A percentile compares a stretch with the other conserved stretches of the same genome.
phyloP scores from a whole-genome alignment of 257 asterid genomes.

The Forsythia viridissima region DNA sequence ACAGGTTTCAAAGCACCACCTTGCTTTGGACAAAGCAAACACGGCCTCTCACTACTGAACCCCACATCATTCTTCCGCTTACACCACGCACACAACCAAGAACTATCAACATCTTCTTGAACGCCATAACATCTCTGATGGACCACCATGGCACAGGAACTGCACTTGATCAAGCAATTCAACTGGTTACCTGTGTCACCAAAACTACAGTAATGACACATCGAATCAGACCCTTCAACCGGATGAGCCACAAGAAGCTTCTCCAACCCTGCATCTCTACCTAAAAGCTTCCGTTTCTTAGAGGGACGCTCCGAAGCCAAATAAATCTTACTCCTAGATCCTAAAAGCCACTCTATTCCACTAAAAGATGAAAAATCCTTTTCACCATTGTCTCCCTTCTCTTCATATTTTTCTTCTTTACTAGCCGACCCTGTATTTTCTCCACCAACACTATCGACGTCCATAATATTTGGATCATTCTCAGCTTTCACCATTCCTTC shows the following conservation, averaged over 20 bases:
- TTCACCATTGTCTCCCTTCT: constrained; percentile 28
- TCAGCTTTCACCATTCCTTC: constrained; percentile 40
- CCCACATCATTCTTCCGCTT: constrained; percentile 45
- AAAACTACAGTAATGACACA: constrained; percentile 84
- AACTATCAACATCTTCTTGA: constrained; percentile 68
- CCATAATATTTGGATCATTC: constrained; percentile 47
- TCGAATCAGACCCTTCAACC: constrained; percentile 67
- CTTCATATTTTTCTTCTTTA: constrained; percentile 34
- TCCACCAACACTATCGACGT: constrained; percentile 47
- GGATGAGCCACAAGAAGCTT: constrained; percentile 79
- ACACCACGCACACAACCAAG: constrained; percentile 96
- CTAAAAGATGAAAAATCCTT: constrained; percentile 37
- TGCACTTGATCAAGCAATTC: constrained; percentile 71
- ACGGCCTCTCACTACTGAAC: constrained; percentile 48
- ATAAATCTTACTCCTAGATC: constrained; percentile 82
- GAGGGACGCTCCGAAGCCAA: constrained; percentile 85
- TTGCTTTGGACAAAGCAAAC: constrained; percentile 81
- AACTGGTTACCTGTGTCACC: constrained; percentile 62
- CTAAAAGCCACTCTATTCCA: constrained; percentile 95
- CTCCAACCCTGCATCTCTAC: constrained; percentile 89
- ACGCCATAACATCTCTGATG: constrained; percentile 98
- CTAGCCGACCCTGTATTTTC: constrained; percentile 21
- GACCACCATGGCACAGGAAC: constrained; percentile 75
- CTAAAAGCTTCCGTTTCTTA: constrained; percentile 86
- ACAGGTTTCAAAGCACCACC: constrained; percentile 95